Percentiles rank a stretch among this genome's conserved stretches.
These are phyloP conservation scores for Collybia sp. DNA, from an alignment of 768 basidiomycete genomes.

Conservation along the genomic window DNA sequence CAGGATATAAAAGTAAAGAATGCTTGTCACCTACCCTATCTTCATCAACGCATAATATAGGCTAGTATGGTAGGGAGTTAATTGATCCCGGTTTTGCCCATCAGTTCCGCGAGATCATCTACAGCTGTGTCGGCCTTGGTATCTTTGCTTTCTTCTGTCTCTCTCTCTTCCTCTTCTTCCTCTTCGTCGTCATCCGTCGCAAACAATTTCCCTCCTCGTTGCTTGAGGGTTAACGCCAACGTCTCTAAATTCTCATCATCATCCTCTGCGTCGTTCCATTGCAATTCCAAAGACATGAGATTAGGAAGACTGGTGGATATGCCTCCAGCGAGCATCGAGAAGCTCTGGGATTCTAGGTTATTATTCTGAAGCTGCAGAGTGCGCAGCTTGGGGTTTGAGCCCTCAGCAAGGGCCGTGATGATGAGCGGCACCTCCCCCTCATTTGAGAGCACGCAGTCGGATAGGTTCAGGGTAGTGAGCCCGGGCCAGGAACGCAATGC, in stretches of 20 bases:
- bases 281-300: slow-evolving; percentile 74
- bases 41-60: not conserved
- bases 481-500: slow-evolving; percentile 66
- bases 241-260: slow-evolving; percentile 60
- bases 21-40: no score
- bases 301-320: slow-evolving; percentile 54
- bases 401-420: slow-evolving; percentile 54
- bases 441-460: slow-evolving; percentile 84
- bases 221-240: slow-evolving; percentile 50
- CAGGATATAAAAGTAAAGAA: no score
- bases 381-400: slow-evolving; percentile 71
- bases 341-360: slow-evolving; percentile 72
- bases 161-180: slow-evolving; percentile 62
- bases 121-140: slow-evolving; percentile 27
- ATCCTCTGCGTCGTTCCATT: slow-evolving; percentile 87
- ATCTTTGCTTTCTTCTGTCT: slow-evolving; percentile 37
- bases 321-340: slow-evolving; percentile 61
- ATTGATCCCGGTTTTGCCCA: slow-evolving; percentile 58
- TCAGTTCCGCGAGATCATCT: slow-evolving; percentile 59
- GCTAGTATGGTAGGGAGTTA: slow-evolving; percentile 9
- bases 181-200: slow-evolving; percentile 80
- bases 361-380: slow-evolving; percentile 87
- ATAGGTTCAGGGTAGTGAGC: slow-evolving; percentile 79
- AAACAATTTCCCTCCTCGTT: slow-evolving; percentile 62
- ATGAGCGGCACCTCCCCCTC: slow-evolving; percentile 76